phyloP scores from a whole-genome alignment of 2,329 filamentous ascomycete species.

The Grosmannia serpens region DNA sequence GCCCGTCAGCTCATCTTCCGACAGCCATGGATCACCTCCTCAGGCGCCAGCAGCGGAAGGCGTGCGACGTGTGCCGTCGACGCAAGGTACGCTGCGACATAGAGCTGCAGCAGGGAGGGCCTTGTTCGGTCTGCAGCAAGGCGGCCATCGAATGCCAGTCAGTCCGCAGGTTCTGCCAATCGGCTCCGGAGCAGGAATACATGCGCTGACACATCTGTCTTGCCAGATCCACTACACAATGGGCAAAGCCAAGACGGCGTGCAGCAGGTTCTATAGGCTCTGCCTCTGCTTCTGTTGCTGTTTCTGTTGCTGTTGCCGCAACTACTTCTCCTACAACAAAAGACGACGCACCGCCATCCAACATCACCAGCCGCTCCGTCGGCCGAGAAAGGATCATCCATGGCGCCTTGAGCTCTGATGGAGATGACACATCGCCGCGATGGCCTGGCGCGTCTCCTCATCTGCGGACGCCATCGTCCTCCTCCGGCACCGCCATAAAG shows the following conservation, averaged over 20 bases:
- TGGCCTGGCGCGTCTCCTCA: too few species aligned
- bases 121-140: conserved; percentile 7
- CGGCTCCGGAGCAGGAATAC: neutral
- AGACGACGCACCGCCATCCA: too few species aligned
- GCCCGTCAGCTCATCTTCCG: neutral
- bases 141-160: conserved; percentile 7
- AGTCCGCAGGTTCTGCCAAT: neutral
- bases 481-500: neutral
- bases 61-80: conserved; percentile 10
- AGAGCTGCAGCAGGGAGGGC: neutral
- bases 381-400: neutral
- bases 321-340: neutral
- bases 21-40: neutral
- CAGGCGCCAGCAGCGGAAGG: conserved; percentile 6
- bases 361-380: neutral
- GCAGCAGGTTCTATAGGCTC: neutral
- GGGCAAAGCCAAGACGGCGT: neutral
- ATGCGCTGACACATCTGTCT: neutral
- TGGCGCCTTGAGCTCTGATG: too few species aligned
- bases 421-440: too few species aligned
- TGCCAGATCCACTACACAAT: neutral
- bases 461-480: neutral
- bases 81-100: conserved; percentile 12
- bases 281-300: neutral
- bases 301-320: neutral